Conservation (phyloP, 805 yeast genomes). For the Ogataea parapolymorpha region DNA sequence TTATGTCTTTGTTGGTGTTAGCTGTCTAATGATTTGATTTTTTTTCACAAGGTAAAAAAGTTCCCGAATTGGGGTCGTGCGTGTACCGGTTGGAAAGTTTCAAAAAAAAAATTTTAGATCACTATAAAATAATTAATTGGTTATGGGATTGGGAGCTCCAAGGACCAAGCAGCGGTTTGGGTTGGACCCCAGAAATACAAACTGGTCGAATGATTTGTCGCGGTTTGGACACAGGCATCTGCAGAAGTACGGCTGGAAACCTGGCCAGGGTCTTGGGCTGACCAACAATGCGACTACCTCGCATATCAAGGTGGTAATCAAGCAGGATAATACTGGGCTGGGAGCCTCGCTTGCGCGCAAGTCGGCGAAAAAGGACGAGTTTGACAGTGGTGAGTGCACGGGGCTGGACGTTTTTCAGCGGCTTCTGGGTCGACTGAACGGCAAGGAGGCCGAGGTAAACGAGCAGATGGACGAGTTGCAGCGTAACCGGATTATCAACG, state of each 20-base stretch:
- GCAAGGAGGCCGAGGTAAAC: slow-evolving; percentile 66
- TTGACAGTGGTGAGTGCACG: slow-evolving; percentile 78
- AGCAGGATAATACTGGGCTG: slow-evolving; percentile 80
- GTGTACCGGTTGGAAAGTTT: not conserved
- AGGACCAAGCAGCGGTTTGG: slow-evolving; percentile 84
- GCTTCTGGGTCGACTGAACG: slow-evolving; percentile 83
- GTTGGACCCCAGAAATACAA: slow-evolving; percentile 87
- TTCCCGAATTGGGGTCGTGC: slow-evolving; percentile 1
- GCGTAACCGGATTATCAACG: slow-evolving; percentile 67
- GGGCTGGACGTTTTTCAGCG: slow-evolving; percentile 94
- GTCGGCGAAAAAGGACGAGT: slow-evolving; percentile 55
- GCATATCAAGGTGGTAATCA: slow-evolving; percentile 78
- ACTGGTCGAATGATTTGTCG: slow-evolving; percentile 83
- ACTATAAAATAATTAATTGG: slow-evolving; percentile 5
- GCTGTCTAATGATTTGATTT: slow-evolving; percentile 2
- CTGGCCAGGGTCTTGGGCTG: slow-evolving; percentile 85
- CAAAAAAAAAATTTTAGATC: not conserved
- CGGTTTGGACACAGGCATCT: slow-evolving; percentile 88
- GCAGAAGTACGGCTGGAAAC: slow-evolving; percentile 84
- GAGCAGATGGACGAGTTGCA: slow-evolving; percentile 68
- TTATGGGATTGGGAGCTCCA: slow-evolving; percentile 80
- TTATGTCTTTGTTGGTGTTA: not conserved
- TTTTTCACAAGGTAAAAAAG: slow-evolving; percentile 6
- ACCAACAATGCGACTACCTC: slow-evolving; percentile 64
- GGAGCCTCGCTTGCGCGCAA: slow-evolving; percentile 70